A percentile compares a stretch with the other conserved stretches of the same genome.
These are phyloP conservation scores for Hansenula lynferdii DNA, from an alignment of 1,139 yeast genomes.

Conservation along the genomic window DNA sequence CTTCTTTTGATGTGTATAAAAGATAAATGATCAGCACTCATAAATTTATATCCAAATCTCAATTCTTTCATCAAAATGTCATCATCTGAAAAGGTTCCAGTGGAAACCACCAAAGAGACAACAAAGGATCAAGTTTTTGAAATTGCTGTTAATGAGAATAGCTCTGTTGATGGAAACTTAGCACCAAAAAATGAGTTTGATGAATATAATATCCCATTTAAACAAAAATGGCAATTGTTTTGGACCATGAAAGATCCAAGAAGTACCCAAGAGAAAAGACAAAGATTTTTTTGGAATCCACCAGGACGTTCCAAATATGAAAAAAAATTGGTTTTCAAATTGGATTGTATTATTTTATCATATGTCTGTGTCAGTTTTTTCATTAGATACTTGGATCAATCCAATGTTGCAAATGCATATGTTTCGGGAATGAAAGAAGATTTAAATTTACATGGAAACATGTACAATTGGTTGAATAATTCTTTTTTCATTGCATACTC, in stretches of 20 bases:
- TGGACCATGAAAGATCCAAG: neutral
- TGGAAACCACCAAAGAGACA: neutral
- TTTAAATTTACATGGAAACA: conserved; percentile 33
- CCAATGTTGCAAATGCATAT: conserved; percentile 33
- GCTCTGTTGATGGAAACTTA: neutral
- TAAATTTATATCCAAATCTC: too few species aligned
- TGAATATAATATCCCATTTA: neutral
- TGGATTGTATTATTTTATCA: conserved; percentile 56
- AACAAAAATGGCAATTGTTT: neutral
- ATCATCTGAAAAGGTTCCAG: too few species aligned
- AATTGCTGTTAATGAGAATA: neutral
- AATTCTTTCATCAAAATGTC: too few species aligned
- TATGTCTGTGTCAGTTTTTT: conserved; percentile 46
- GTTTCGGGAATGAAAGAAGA: conserved; percentile 12
- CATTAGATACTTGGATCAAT: conserved; percentile 29
- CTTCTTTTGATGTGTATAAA: too few species aligned
- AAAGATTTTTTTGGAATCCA: neutral
- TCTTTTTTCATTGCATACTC: neutral
- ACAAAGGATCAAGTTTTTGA: neutral
- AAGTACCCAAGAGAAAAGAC: neutral
- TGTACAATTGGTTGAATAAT: conserved; percentile 26
- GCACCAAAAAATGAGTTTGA: neutral
- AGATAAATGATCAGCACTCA: too few species aligned
- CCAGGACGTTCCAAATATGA: neutral
- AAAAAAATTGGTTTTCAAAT: conserved; percentile 35